phyloP scores from a whole-genome alignment of 805 yeast genomes.

The Schizosaccharomyces osmophilus region DNA sequence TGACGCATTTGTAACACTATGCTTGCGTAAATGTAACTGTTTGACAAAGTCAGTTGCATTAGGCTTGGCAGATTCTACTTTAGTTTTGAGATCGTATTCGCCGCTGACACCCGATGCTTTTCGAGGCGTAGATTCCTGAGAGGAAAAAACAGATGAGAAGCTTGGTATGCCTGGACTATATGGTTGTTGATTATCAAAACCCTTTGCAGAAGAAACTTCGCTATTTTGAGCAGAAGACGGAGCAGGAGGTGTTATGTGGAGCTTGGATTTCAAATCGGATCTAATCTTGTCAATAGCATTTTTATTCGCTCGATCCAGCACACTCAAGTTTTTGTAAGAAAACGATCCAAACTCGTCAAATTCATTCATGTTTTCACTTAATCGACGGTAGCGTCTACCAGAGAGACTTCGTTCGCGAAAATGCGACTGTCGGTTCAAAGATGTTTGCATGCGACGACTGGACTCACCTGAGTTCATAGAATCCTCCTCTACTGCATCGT shows the following conservation, averaged over 20 bases:
- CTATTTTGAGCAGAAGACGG: not conserved
- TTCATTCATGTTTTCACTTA: not conserved
- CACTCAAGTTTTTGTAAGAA: conserved; percentile 67
- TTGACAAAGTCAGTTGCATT: not conserved
- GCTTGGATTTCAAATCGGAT: not conserved
- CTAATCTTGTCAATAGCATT: conserved; percentile 74
- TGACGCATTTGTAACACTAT: not conserved
- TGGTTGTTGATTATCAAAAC: not conserved
- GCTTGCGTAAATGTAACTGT: not conserved
- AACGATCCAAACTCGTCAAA: conserved; percentile 61
- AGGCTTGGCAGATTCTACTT: not conserved
- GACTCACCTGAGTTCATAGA: too few relatives aligned
- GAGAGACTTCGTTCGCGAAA: not conserved
- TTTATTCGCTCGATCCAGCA: conserved; percentile 78
- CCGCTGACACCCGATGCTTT: not conserved
- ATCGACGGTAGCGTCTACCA: not conserved
- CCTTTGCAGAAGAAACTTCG: not conserved
- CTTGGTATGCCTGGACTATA: not conserved
- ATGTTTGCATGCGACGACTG: too few relatives aligned
- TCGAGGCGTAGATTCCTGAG: not conserved
- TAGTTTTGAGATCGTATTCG: not conserved
- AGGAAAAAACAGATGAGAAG: not conserved
- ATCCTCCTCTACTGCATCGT: not conserved
- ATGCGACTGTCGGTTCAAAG: too few relatives aligned
- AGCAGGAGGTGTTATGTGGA: not conserved